Percentiles rank a stretch among this genome's conserved stretches.
Evolutionary conservation across 148 eudicot species (phyloP).

Genomic region (Beta vulgaris): DNA sequence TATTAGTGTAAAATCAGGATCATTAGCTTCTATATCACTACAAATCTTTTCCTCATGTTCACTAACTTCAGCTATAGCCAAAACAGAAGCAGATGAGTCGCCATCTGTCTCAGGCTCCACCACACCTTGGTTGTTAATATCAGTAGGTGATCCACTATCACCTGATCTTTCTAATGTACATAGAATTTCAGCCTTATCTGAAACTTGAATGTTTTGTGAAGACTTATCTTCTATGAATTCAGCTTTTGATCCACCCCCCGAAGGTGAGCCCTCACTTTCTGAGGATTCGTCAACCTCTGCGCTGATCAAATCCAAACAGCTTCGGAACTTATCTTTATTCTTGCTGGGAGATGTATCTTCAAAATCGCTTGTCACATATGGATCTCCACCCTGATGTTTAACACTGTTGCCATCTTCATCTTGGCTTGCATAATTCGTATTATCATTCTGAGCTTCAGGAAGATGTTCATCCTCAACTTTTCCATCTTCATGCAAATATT

Average conservation of each 20-base stretch:
- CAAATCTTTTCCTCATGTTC: constrained; percentile 21
- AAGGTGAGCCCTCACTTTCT: constrained; percentile 26
- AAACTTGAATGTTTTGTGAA: constrained; percentile 26
- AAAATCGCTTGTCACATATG: too few species aligned
- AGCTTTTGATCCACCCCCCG: constrained; percentile 26
- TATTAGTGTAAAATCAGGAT: constrained; percentile 24
- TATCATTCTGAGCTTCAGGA: constrained; percentile 7
- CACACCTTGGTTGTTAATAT: constrained; percentile 25
- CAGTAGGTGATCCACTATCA: constrained; percentile 24
- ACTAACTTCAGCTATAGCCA: constrained; percentile 27
- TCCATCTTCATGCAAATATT: constrained; percentile 26
- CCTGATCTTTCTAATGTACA: constrained; percentile 11
- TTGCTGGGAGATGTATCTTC: too few species aligned
- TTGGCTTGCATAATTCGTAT: neutral
- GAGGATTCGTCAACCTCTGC: constrained; percentile 25
- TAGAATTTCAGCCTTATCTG: constrained; percentile 29
- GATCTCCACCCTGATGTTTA: constrained; percentile 23
- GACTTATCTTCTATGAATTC: constrained; percentile 34
- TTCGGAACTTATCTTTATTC: constrained; percentile 50
- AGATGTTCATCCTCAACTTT: constrained; percentile 26
- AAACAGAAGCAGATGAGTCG: constrained; percentile 27
- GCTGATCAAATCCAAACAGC: constrained; percentile 55
- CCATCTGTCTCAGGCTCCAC: constrained; percentile 24
- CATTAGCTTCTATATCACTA: constrained; percentile 18
- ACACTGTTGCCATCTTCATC: constrained; percentile 5